These are phyloP conservation scores for Scytalidium lignicola DNA, from an alignment of 2,329 filamentous ascomycete species.

Conservation along the genomic window DNA sequence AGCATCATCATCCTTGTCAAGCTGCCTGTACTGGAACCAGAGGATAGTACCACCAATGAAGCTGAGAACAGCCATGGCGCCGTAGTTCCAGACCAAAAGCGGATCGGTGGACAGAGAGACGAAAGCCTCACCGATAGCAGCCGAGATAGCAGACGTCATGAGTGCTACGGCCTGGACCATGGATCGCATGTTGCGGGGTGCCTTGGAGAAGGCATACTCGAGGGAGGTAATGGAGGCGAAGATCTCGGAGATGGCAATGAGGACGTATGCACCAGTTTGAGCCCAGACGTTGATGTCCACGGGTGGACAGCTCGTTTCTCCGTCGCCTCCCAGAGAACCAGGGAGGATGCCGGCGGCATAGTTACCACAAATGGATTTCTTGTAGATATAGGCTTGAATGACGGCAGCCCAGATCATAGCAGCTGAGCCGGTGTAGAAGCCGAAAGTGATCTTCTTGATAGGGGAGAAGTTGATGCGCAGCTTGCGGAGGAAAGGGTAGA, in stretches of 20 bases:
- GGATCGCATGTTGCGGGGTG: constrained; percentile 74
- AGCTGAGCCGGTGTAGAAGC: constrained; percentile 60
- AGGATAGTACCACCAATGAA: constrained; percentile 58
- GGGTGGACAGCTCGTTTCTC: constrained; percentile 37
- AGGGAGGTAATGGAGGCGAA: constrained; percentile 56
- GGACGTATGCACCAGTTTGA: constrained; percentile 40
- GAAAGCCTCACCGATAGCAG: constrained; percentile 66
- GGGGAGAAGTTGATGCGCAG: constrained; percentile 63
- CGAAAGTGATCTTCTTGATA: constrained; percentile 68
- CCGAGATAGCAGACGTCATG: constrained; percentile 65
- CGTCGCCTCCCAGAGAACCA: constrained; percentile 34
- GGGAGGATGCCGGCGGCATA: constrained; percentile 40
- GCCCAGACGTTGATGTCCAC: constrained; percentile 61
- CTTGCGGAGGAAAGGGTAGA: constrained; percentile 66
- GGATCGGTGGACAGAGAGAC: constrained; percentile 58
- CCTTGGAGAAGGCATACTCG: constrained; percentile 74
- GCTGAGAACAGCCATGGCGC: constrained; percentile 55
- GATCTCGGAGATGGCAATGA: constrained; percentile 53
- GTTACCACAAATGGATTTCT: constrained; percentile 54
- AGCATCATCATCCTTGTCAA: constrained; percentile 63
- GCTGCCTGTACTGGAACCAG: constrained; percentile 62
- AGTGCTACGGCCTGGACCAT: constrained; percentile 67
- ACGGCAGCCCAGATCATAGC: constrained; percentile 56
- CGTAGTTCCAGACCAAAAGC: constrained; percentile 69
- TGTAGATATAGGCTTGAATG: constrained; percentile 60